Percentiles rank a stretch among this genome's conserved stretches.
Conservation (phyloP, 1,139 yeast genomes). For the Chernovozyma sophiae-reginae region DNA sequence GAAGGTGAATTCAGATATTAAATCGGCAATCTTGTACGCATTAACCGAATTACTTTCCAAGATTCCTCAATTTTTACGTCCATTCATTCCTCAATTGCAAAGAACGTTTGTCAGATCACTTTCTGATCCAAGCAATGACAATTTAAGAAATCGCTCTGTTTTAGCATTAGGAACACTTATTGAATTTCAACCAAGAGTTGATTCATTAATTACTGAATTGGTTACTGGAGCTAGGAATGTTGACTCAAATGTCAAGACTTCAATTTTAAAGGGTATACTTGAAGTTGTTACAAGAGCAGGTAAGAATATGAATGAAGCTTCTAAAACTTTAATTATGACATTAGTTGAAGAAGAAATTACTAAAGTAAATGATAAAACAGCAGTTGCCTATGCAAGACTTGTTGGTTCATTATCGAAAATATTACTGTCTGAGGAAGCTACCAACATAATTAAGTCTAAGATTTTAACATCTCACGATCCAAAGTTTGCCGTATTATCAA, state of each 20-base stretch:
- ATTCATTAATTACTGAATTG: slow-evolving; percentile 82
- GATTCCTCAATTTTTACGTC: slow-evolving; percentile 88
- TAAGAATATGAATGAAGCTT: slow-evolving; percentile 64
- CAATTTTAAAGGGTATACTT: slow-evolving; percentile 81
- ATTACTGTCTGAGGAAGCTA: slow-evolving; percentile 62
- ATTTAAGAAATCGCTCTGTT: slow-evolving; percentile 82
- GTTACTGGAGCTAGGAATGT: slow-evolving; percentile 68
- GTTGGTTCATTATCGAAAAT: slow-evolving; percentile 75
- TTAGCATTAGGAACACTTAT: slow-evolving; percentile 83
- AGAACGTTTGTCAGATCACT: slow-evolving; percentile 93
- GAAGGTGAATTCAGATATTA: slow-evolving; percentile 83
- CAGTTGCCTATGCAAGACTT: slow-evolving; percentile 72
- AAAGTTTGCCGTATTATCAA: slow-evolving; percentile 64
- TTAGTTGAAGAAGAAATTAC: slow-evolving; percentile 70
- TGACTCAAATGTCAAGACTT: slow-evolving; percentile 66
- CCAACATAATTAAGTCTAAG: slow-evolving; percentile 54
- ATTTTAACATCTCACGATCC: slow-evolving; percentile 46
- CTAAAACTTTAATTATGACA: slow-evolving; percentile 66
- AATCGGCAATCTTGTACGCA: slow-evolving; percentile 86
- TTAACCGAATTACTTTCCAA: slow-evolving; percentile 72
- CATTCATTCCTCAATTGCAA: slow-evolving; percentile 96
- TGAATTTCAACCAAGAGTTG: slow-evolving; percentile 89
- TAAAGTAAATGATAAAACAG: slow-evolving; percentile 51
- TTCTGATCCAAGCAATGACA: slow-evolving; percentile 69
- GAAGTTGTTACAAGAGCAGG: slow-evolving; percentile 86